A percentile compares a stretch with the other conserved stretches of the same genome.
These are phyloP conservation scores for Musa troglodytarum DNA, from an alignment of 176 grass and related monocot genomes.

Conservation along the genomic window DNA sequence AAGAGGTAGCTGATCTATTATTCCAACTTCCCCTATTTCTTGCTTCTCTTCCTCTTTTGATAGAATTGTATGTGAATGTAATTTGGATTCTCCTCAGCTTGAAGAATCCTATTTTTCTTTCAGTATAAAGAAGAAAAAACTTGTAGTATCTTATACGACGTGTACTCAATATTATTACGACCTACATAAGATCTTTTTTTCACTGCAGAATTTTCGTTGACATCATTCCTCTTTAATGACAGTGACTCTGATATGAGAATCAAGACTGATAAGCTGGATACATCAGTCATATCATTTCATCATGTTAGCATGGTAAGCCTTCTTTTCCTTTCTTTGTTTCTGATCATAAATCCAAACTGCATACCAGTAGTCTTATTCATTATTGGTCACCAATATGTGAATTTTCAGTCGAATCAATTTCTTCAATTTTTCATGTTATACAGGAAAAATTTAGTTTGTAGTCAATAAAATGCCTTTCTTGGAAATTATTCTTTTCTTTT, in stretches of 20 bases:
- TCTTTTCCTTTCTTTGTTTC: neutral
- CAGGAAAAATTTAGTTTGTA: neutral
- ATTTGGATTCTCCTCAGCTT: neutral
- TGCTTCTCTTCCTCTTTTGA: neutral
- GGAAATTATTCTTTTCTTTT: neutral
- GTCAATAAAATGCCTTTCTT: neutral
- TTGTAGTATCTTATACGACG: too few relatives aligned
- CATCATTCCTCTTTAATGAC: conserved; percentile 6
- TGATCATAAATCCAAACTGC: neutral
- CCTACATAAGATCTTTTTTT: neutral
- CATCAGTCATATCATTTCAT: conserved; percentile 27
- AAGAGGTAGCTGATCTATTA: conserved; percentile 5
- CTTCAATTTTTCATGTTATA: neutral
- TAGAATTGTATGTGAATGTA: neutral
- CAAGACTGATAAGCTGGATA: conserved; percentile 30
- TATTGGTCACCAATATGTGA: neutral
- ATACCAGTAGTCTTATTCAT: neutral
- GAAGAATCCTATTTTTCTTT: too few relatives aligned
- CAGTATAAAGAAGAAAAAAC: too few relatives aligned
- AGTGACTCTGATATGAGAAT: conserved; percentile 28
- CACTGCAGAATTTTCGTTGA: neutral
- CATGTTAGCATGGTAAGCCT: conserved; percentile 32
- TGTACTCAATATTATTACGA: neutral
- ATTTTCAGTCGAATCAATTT: neutral
- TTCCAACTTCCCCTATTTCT: neutral